These are phyloP conservation scores for Diplogelasinospora grovesii DNA, from an alignment of 495 filamentous ascomycete species.

Conservation along the genomic window DNA sequence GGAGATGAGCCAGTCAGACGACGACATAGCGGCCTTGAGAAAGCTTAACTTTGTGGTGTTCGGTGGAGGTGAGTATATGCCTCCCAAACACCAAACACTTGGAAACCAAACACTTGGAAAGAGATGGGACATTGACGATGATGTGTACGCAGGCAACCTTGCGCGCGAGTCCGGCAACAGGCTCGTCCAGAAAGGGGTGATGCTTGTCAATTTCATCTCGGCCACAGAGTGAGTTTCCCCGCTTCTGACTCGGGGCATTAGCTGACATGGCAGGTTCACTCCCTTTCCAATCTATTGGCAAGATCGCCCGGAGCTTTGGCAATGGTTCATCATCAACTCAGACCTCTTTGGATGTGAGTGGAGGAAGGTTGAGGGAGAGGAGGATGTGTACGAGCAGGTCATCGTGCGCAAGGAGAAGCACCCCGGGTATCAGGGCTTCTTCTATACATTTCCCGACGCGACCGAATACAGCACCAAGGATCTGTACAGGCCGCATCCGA, in stretches of 20 bases:
- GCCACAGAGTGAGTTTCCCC: conserved; percentile 32
- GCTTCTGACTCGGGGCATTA: not conserved
- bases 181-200: conserved; percentile 24
- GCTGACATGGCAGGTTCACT: conserved; percentile 31
- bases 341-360: conserved; percentile 36
- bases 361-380: conserved; percentile 33
- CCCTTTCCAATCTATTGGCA: conserved; percentile 33
- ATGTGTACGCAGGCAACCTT: conserved; percentile 26
- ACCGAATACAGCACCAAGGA: conserved; percentile 50
- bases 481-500: conserved; percentile 48
- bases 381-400: conserved; percentile 45
- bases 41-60: conserved; percentile 29
- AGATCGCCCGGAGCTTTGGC: conserved; percentile 38
- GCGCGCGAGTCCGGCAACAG: conserved; percentile 29
- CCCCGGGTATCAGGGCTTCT: conserved; percentile 40
- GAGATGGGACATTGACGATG: not conserved
- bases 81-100: not conserved
- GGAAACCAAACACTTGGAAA: too few relatives aligned
- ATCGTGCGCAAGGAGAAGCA: conserved; percentile 37
- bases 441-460: conserved; percentile 47
- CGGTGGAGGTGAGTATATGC: conserved; percentile 34
- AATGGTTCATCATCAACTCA: conserved; percentile 45
- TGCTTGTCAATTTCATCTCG: conserved; percentile 29
- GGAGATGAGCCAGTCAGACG: conserved; percentile 31
- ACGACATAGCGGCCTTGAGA: conserved; percentile 19